phyloP scores from a whole-genome alignment of 768 basidiomycete species.

The Cystobasidium ongulense region DNA sequence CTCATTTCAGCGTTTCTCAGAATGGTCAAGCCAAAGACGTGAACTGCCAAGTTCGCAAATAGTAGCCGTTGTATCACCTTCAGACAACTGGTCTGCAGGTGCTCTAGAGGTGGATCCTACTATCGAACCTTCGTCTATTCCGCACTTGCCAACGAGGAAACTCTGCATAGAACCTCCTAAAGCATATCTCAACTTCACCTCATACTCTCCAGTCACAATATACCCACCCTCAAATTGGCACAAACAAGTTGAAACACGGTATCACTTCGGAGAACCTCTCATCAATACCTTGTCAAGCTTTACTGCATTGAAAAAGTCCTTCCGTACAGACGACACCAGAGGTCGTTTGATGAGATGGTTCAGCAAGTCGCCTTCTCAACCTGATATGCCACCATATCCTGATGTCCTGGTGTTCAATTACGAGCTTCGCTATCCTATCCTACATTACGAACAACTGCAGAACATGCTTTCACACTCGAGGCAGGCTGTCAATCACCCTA shows the following conservation, averaged over 20 bases:
- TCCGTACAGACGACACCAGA: background rate
- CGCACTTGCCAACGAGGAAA: constrained; percentile 38
- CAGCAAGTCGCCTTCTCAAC: background rate
- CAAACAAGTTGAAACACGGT: constrained; percentile 29
- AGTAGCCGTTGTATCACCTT: constrained; percentile 44
- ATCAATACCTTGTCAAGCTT: constrained; percentile 39
- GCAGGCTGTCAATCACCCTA: background rate
- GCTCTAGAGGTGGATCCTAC: constrained; percentile 40
- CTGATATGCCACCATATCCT: constrained; percentile 22
- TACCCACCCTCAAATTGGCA: constrained; percentile 41
- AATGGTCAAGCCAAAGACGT: constrained; percentile 46
- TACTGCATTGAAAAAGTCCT: constrained; percentile 34
- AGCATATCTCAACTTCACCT: constrained; percentile 39
- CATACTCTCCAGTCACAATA: constrained; percentile 37
- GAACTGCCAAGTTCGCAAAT: constrained; percentile 46
- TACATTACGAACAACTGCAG: constrained; percentile 41
- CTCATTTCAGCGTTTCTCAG: constrained; percentile 47
- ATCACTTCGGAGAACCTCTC: constrained; percentile 40
- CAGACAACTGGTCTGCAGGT: constrained; percentile 36
- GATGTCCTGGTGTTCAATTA: constrained; percentile 55
- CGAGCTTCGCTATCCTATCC: constrained; percentile 52
- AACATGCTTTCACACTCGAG: background rate
- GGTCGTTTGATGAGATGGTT: background rate
- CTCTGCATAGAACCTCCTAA: constrained; percentile 40
- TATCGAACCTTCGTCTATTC: constrained; percentile 36